These are phyloP conservation scores for Nakataea oryzae DNA, from an alignment of 2,329 filamentous ascomycete genomes.

Conservation along the genomic window DNA sequence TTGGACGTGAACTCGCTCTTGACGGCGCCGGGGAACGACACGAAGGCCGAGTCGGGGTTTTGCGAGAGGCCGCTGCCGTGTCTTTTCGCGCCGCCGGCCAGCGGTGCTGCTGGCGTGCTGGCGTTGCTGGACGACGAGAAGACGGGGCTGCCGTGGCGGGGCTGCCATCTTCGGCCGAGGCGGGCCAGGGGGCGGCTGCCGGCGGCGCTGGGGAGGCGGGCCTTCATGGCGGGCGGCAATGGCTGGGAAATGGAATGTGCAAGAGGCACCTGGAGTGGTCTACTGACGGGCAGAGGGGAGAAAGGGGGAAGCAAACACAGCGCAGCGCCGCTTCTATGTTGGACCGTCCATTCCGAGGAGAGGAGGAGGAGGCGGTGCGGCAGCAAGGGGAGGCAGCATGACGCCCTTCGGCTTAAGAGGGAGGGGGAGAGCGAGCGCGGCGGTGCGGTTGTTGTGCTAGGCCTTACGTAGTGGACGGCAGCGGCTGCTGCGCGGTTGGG, in stretches of 20 bases:
- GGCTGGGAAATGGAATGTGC: no score
- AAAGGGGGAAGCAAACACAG: neutral
- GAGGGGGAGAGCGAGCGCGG: no score
- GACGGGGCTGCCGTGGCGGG: slow-evolving; percentile 15
- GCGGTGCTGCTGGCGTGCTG: neutral
- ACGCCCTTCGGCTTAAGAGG: neutral
- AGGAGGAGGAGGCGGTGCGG: neutral
- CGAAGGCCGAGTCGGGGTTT: slow-evolving; percentile 41
- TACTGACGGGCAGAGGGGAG: no score
- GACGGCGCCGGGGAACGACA: slow-evolving; percentile 85
- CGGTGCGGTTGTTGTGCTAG: no score
- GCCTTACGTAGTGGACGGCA: neutral
- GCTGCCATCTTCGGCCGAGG: slow-evolving; percentile 11
- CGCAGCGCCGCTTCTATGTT: neutral
- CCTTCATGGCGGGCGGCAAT: slow-evolving; percentile 6
- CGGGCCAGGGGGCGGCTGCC: neutral
- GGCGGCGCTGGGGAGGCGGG: slow-evolving; percentile 6
- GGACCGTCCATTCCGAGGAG: neutral
- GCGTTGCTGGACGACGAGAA: neutral
- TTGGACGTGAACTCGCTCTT: slow-evolving; percentile 84
- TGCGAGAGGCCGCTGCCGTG: slow-evolving; percentile 42
- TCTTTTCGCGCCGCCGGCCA: slow-evolving; percentile 3
- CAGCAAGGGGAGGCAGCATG: neutral
- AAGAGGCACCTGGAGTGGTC: no score
- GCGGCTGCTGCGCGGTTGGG: neutral